phyloP scores from a whole-genome alignment of 352 stramenopile species.

The Phytophthora sansomeana region DNA sequence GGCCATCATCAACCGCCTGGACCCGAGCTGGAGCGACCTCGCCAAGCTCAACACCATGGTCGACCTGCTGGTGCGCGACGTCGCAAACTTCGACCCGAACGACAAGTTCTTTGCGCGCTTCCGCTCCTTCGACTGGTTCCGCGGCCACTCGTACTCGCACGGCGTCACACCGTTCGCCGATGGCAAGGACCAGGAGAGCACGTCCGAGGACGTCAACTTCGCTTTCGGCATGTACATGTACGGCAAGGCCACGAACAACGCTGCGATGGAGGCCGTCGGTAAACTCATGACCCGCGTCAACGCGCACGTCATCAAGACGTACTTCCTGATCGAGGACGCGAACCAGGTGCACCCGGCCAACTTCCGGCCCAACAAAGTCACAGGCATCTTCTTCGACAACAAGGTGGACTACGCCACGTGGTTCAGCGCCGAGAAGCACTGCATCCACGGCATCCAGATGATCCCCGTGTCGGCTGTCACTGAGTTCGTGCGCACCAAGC shows the following conservation, averaged over 20 bases:
- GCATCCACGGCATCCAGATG: constrained; percentile 87
- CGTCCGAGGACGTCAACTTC: constrained; percentile 77
- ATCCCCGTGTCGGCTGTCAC: constrained; percentile 73
- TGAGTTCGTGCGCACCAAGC: constrained; percentile 57
- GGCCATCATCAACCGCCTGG: constrained; percentile 54
- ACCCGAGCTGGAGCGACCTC: constrained; percentile 54
- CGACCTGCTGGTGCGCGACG: constrained; percentile 57
- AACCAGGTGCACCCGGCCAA: constrained; percentile 57
- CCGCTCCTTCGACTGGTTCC: constrained; percentile 73
- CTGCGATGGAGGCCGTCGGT: constrained; percentile 35
- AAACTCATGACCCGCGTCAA: constrained; percentile 65
- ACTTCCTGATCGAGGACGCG: constrained; percentile 63
- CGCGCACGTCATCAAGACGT: constrained; percentile 60
- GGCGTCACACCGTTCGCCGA: constrained; percentile 65
- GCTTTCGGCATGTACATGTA: constrained; percentile 63
- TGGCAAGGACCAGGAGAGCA: constrained; percentile 78
- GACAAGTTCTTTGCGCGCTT: constrained; percentile 67
- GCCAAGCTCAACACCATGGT: constrained; percentile 50
- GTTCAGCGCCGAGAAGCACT: constrained; percentile 80
- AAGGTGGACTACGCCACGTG: constrained; percentile 81
- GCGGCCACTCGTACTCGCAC: constrained; percentile 77
- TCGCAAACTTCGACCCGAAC: constrained; percentile 48
- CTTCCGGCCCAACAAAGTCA: constrained; percentile 76
- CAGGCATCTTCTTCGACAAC: constrained; percentile 82
- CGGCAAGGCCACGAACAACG: constrained; percentile 54